Base-by-base conservation (phyloP, 2,329 filamentous ascomycete species). In the Cercospora brassicicola region DNA sequence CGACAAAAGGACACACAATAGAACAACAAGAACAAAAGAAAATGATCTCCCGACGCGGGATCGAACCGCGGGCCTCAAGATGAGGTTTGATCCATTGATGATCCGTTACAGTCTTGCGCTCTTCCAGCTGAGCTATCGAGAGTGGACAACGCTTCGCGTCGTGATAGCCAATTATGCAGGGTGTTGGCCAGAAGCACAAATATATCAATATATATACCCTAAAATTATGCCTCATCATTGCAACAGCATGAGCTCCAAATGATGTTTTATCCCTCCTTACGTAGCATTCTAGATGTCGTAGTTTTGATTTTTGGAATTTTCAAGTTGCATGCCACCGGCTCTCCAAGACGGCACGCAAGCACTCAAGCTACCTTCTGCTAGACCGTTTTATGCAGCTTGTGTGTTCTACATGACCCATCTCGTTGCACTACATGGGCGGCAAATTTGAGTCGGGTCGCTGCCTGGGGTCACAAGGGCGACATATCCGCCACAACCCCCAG, bases 121-220 rank as follows among this genome's bases (percentile, higher is more conserved):
- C 57, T 59, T 59, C 57, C 57, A 85, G 78, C 67, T 68, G 67
- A 68, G 67, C 67, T 68, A 68, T 66, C 63, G 62, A 67, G 66
- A 64, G 66, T 45, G 31, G 11, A 9, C 57, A 39, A n/a, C 31
- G 57, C 57, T 59, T 10, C 15, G 31, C 57, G 31, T 13, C n/a
- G 31, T 39, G 57, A 59, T 39, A 59, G 57, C 57, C 57, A 59
- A 15, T n/a, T 28, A 59, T 59, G 57, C 23, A 15, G 15, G n/a
- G 39, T 8, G n/a, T 42, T 42, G 18, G 18, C 18, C 18, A 20
- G 18, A 20, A 20, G 18, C 18, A 20, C 18, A 20, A 20, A 20
- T 20, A 20, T 20, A 20, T 20, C 18, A 20, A 20, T 20, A 20
- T 20, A 33, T 33, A 33, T 11, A 33, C 11, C 2, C 10, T 4